A percentile compares a stretch with the other conserved stretches of the same genome.
Evolutionary conservation across 768 basidiomycete species (phyloP).

Genomic region (Mycena floridula): DNA sequence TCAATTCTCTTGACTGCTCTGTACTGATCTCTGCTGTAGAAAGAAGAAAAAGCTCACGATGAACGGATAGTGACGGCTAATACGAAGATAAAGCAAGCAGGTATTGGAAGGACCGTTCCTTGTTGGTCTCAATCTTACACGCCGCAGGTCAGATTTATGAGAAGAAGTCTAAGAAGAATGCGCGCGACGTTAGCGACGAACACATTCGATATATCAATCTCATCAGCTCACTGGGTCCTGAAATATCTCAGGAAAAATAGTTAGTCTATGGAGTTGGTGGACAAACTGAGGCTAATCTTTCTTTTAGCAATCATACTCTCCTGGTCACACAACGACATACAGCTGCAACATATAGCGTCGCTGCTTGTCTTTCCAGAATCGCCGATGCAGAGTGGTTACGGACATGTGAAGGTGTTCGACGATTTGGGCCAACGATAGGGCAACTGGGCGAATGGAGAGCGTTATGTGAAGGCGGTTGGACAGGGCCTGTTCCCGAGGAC

Average conservation of each 20-base stretch:
- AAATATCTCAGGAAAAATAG: constrained; percentile 79
- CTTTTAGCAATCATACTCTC: constrained; percentile 58
- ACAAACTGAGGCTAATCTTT: background rate
- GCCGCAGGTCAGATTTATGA: constrained; percentile 63
- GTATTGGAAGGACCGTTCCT: constrained; percentile 21
- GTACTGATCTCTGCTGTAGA: constrained; percentile 33
- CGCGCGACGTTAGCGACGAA: constrained; percentile 62
- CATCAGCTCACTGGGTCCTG: constrained; percentile 65
- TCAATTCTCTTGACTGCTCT: background rate
- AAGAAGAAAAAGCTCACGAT: constrained; percentile 76
- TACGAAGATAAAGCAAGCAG: constrained; percentile 71
- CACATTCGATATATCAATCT: constrained; percentile 74
- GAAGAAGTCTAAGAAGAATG: constrained; percentile 73
- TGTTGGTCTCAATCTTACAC: background rate
- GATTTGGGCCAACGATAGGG: constrained; percentile 61
- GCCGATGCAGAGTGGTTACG: constrained; percentile 77
- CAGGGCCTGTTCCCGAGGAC: constrained; percentile 40
- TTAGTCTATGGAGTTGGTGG: constrained; percentile 31
- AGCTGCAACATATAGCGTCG: constrained; percentile 51
- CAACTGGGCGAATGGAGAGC: constrained; percentile 68
- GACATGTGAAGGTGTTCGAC: constrained; percentile 64
- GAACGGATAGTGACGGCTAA: constrained; percentile 63
- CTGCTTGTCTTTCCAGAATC: constrained; percentile 60
- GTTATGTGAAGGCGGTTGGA: constrained; percentile 74
- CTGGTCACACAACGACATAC: constrained; percentile 57